phyloP scores from a whole-genome alignment of 495 filamentous ascomycete species.

The Xylaria curta region DNA sequence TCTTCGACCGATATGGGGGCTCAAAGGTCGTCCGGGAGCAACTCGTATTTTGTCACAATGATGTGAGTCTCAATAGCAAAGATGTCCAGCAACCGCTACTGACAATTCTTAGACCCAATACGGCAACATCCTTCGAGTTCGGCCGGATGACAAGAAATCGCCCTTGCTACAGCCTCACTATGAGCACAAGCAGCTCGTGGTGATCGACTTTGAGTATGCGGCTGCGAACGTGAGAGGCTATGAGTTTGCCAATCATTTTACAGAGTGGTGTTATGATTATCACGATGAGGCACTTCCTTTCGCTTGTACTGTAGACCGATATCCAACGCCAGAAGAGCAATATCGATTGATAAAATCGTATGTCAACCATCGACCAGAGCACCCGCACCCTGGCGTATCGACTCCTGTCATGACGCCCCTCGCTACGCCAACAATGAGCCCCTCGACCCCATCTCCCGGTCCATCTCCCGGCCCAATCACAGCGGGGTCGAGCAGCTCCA shows the following conservation, averaged over 20 bases:
- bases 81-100: slow-evolving; percentile 11
- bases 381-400: slow-evolving; percentile 53
- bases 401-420: slow-evolving; percentile 61
- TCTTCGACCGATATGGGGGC: slow-evolving; percentile 74
- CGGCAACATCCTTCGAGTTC: slow-evolving; percentile 92
- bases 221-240: slow-evolving; percentile 85
- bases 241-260: slow-evolving; percentile 98
- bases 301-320: slow-evolving; percentile 68
- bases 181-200: slow-evolving; percentile 91
- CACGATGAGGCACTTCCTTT: slow-evolving; percentile 70
- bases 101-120: slow-evolving; percentile 80
- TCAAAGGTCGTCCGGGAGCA: slow-evolving; percentile 67
- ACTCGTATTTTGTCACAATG: slow-evolving; percentile 95
- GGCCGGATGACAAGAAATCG: slow-evolving; percentile 77
- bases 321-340: slow-evolving; percentile 84
- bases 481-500: slow-evolving; percentile 44
- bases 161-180: slow-evolving; percentile 88
- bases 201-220: slow-evolving; percentile 99
- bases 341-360: slow-evolving; percentile 84
- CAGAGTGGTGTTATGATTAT: slow-evolving; percentile 99
- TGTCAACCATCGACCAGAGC: slow-evolving; percentile 74
- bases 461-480: slow-evolving; percentile 37
- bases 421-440: slow-evolving; percentile 35
- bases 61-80: slow-evolving; percentile 64
- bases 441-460: slow-evolving; percentile 36